These are phyloP conservation scores for Tolypocladium ophioglossoides DNA, from an alignment of 2,329 filamentous ascomycete species.

Conservation along the genomic window DNA sequence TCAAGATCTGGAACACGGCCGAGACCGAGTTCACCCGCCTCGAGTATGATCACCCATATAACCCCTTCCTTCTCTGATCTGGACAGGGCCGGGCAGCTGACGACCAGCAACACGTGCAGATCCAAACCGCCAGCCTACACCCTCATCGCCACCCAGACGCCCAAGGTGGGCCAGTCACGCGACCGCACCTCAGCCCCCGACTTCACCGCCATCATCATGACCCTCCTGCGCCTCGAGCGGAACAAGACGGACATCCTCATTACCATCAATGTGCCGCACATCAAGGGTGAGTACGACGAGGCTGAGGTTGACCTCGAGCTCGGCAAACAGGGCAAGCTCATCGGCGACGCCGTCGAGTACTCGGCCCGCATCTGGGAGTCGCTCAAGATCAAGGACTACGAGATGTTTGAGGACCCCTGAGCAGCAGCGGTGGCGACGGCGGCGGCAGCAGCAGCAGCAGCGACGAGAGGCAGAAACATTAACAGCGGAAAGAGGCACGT, in stretches of 20 bases:
- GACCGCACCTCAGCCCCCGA: conserved; percentile 34
- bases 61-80: conserved; percentile 12
- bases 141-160: conserved; percentile 55
- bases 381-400: conserved; percentile 74
- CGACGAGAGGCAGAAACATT: too few relatives aligned
- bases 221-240: conserved; percentile 65
- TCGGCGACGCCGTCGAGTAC: conserved; percentile 59
- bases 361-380: conserved; percentile 57
- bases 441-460: background rate
- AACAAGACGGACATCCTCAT: conserved; percentile 74
- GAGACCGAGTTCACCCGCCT: conserved; percentile 48
- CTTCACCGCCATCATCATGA: conserved; percentile 67
- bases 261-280: conserved; percentile 80
- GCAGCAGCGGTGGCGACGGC: too few relatives aligned
- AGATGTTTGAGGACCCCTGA: conserved; percentile 45
- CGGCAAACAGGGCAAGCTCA: conserved; percentile 55
- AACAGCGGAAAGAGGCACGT: background rate
- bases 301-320: conserved; percentile 59
- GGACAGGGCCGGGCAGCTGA: background rate
- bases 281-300: conserved; percentile 61
- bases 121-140: conserved; percentile 51
- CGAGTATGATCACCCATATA: conserved; percentile 26
- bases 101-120: conserved; percentile 8
- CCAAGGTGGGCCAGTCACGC: conserved; percentile 22
- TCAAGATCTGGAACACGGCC: conserved; percentile 58